A percentile compares a stretch with the other conserved stretches of the same genome.
Evolutionary conservation across 345 rosid genomes (phyloP).

Genomic region (Brassica carinata): DNA sequence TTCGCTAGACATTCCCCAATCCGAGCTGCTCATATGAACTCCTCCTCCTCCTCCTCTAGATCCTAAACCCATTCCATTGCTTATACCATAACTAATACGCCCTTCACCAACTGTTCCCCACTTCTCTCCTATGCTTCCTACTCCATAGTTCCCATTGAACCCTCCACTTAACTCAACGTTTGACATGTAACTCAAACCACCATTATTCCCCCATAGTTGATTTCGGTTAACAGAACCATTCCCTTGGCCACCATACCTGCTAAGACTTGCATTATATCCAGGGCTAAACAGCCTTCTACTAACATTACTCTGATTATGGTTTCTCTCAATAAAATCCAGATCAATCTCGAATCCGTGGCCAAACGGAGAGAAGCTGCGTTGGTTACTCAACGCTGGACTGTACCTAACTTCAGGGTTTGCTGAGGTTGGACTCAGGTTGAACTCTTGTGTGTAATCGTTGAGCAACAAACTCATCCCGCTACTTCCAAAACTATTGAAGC

Average conservation of each 20-base stretch:
- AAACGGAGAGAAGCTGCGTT: constrained; percentile 8
- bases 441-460: constrained; percentile 5
- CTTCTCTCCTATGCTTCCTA: constrained; percentile 12
- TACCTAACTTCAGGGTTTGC: not conserved
- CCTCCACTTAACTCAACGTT: not conserved
- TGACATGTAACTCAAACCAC: constrained; percentile 3
- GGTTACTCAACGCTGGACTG: not conserved
- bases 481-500: not conserved
- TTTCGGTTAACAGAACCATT: constrained; percentile 1
- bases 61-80: constrained; percentile 7
- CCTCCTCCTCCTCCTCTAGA: constrained; percentile 13
- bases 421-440: constrained; percentile 2
- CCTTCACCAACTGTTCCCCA: constrained; percentile 23
- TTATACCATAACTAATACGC: not conserved
- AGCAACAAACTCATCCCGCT: not conserved
- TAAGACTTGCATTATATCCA: constrained; percentile 9
- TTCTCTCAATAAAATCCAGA: not conserved
- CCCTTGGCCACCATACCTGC: constrained; percentile 3
- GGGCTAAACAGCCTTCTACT: constrained; percentile 10
- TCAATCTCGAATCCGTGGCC: constrained; percentile 8
- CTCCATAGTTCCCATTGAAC: constrained; percentile 1
- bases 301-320: not conserved
- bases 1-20: constrained; percentile 7
- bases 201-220: constrained; percentile 11
- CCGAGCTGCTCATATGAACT: not conserved